Evolutionary conservation across 306 rosid genomes (phyloP), one percentile per base, ranked within the genome.

Genomic region (Echinosophora koreensis): DNA sequence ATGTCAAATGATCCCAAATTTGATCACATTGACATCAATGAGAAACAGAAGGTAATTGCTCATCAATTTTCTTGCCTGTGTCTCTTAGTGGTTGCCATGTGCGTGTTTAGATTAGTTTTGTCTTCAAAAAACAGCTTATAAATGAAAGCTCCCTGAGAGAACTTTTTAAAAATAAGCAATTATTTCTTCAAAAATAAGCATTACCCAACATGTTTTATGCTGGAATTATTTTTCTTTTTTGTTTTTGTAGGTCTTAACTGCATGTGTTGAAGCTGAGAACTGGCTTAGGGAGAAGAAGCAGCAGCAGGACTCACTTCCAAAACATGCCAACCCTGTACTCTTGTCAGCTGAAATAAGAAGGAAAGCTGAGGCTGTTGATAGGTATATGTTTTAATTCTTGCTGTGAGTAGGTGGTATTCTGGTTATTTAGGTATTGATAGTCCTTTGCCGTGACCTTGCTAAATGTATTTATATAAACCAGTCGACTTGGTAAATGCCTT

Each of bases 221-320:
- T 54, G 38, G 39, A 34, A 42, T 69, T 6, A 1, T 54, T 42
- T 50, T 44, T 60, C 13, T 8, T 35, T 64, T 14, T 4, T 16
- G 34, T 59, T 17, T 59, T n/a, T 69, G 5, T 46, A 95, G 99
- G 97, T 95, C 49, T 3, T 95, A 2, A 89, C 68, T 6, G 94
- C 90, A 81, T 95, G 99, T 64, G 88, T 73, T 0, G 97, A 86
- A 68, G 97, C 99, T 5, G 99, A 95, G 78, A 89, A 86, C 39
- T 95, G 99, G 99, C 79, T 95, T 47, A 87, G 89, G 82, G 97
- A 90, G 87, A 95, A 89, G 76, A 72, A 52, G 80, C 91, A 86
- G 65, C 96, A 87, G 37, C 99, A 95, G 57, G 91, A 89, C 73
- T 41, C 77, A 0, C 97, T 90, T 18, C 97, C 97, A 16, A 95